Conservation (phyloP, 441 rosid species). For the Breynia disticha region DNA sequence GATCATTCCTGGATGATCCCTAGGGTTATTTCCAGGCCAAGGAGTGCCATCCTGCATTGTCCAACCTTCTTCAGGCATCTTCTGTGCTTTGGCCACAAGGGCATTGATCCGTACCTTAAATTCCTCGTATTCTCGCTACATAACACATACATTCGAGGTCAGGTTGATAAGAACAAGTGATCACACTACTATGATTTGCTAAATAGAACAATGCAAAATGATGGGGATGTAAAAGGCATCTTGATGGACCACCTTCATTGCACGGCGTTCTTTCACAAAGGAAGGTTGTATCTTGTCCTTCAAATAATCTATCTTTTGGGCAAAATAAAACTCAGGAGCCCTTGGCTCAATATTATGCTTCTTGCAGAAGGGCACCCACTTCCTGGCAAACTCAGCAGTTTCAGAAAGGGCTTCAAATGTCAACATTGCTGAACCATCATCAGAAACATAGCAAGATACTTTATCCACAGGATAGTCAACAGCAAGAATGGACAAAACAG, state of each 20-base stretch:
- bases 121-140: constrained; percentile 96
- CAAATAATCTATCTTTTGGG: constrained; percentile 92
- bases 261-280: constrained; percentile 91
- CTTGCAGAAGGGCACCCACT: constrained; percentile 99
- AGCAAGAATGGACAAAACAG: constrained; percentile 86
- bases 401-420: constrained; percentile 95
- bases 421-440: constrained; percentile 98
- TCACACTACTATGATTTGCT: not conserved
- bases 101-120: constrained; percentile 98
- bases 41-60: constrained; percentile 99
- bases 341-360: constrained; percentile 93
- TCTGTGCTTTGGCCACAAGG: constrained; percentile 92
- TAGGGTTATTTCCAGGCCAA: constrained; percentile 96
- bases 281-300: constrained; percentile 97
- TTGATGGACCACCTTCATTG: constrained; percentile 71
- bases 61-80: constrained; percentile 99
- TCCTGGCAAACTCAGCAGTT: constrained; percentile 94
- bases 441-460: constrained; percentile 94
- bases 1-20: constrained; percentile 99
- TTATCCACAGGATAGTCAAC: constrained; percentile 98
- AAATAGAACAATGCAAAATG: not conserved
- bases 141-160: not conserved
- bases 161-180: not conserved
- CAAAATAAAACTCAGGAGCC: constrained; percentile 96
- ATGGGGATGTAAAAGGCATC: not conserved